phyloP scores from a whole-genome alignment of 352 stramenopile genomes.

The Globisporangium cylindrosporum region DNA sequence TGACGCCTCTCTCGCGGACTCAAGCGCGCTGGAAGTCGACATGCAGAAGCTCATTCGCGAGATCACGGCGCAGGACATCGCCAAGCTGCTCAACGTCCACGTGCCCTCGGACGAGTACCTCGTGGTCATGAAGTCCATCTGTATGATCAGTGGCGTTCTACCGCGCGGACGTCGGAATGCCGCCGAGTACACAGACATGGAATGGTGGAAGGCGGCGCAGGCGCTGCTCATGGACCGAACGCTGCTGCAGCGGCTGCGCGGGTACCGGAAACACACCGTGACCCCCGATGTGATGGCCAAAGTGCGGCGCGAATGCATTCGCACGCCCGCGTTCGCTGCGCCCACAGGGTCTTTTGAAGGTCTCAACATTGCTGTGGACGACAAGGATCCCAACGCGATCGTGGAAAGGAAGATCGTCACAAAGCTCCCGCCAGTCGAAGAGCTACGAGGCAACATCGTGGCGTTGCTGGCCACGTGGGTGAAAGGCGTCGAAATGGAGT shows the following conservation, averaged over 20 bases:
- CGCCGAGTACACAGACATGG: constrained; percentile 65
- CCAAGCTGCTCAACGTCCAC: constrained; percentile 52
- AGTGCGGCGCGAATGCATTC: constrained; percentile 68
- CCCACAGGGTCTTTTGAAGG: constrained; percentile 28
- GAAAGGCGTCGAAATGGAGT: constrained; percentile 72
- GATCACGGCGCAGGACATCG: constrained; percentile 78
- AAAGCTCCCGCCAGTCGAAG: constrained; percentile 31
- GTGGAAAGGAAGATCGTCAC: constrained; percentile 15
- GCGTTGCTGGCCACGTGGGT: constrained; percentile 63
- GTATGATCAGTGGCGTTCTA: constrained; percentile 57
- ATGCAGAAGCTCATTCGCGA: constrained; percentile 58
- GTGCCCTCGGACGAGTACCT: constrained; percentile 47
- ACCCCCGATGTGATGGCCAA: constrained; percentile 74
- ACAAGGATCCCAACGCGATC: constrained; percentile 3
- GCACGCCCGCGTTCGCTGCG: constrained; percentile 38
- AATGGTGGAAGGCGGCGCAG: constrained; percentile 82
- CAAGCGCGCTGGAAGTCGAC: constrained; percentile 51
- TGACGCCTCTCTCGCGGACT: constrained; percentile 56
- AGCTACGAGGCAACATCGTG: constrained; percentile 45
- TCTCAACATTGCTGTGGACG: not conserved
- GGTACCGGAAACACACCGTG: constrained; percentile 48
- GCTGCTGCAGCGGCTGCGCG: constrained; percentile 51
- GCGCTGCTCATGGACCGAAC: constrained; percentile 78
- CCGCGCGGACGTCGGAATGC: constrained; percentile 51
- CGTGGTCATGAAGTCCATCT: constrained; percentile 74